Evolutionary conservation across 441 rosid species (phyloP).

Genomic region (Populus hybrid): DNA sequence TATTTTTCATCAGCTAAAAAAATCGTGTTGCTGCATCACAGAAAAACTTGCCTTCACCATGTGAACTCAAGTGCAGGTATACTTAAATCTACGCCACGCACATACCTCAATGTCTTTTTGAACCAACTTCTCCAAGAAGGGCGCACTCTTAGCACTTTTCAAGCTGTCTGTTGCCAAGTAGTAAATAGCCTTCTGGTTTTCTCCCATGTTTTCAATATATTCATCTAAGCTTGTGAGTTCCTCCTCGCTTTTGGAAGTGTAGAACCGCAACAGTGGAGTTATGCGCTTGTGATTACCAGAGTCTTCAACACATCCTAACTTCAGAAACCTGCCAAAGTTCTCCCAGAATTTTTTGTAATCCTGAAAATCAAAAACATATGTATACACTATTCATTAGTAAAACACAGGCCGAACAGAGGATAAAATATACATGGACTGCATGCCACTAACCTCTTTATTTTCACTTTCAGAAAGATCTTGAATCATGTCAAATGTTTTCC

Average conservation of each 20-base stretch:
- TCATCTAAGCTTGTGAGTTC: constrained; percentile 81
- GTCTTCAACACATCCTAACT: too few species aligned
- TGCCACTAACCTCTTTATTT: too few species aligned
- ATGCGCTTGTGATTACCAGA: too few species aligned
- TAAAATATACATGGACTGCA: too few species aligned
- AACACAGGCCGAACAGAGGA: too few species aligned
- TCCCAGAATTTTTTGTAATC: too few species aligned
- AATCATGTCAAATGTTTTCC: too few species aligned
- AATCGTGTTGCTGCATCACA: background rate
- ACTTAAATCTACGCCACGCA: background rate
- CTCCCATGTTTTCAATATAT: constrained; percentile 90
- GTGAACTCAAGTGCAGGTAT: background rate
- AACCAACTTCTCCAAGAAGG: constrained; percentile 87
- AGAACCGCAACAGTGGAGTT: constrained; percentile 74
- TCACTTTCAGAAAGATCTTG: too few species aligned
- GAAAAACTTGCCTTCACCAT: background rate
- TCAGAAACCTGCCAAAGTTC: too few species aligned
- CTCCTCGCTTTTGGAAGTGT: constrained; percentile 83
- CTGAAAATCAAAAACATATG: too few species aligned
- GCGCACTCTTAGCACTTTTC: constrained; percentile 90
- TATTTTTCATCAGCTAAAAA: background rate
- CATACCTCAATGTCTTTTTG: constrained; percentile 88
- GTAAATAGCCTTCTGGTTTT: constrained; percentile 88
- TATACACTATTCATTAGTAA: too few species aligned
- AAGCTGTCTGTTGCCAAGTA: constrained; percentile 88